A percentile compares a stretch with the other conserved stretches of the same genome.
phyloP scores from a whole-genome alignment of 352 stramenopile species.

The Pythium scleroteichum region DNA sequence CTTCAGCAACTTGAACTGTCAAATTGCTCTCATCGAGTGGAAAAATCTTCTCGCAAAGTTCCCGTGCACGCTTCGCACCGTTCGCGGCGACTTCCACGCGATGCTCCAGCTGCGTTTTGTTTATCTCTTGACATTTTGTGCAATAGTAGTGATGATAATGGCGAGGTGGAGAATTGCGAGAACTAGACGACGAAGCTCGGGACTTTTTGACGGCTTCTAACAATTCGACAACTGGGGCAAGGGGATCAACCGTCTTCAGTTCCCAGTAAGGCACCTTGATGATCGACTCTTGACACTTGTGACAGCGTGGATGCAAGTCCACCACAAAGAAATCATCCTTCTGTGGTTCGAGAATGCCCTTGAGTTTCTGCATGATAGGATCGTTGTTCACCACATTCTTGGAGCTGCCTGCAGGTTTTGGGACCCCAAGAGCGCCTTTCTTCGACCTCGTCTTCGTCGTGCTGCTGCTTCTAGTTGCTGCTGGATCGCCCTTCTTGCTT shows the following conservation, averaged over 20 bases:
- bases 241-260: constrained; percentile 66
- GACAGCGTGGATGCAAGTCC: constrained; percentile 90
- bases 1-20: constrained; percentile 54
- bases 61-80: constrained; percentile 63
- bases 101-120: constrained; percentile 75
- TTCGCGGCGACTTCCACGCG: constrained; percentile 69
- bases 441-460: constrained; percentile 72
- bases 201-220: constrained; percentile 82
- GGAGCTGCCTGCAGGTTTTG: constrained; percentile 43
- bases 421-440: constrained; percentile 43
- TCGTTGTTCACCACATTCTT: constrained; percentile 89
- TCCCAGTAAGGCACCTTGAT: constrained; percentile 87
- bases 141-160: constrained; percentile 89
- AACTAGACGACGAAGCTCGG: constrained; percentile 57
- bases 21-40: constrained; percentile 63
- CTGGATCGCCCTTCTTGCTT: constrained; percentile 72
- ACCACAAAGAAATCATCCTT: constrained; percentile 99
- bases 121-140: constrained; percentile 59
- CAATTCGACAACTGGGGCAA: constrained; percentile 68
- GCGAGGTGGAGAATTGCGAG: constrained; percentile 62
- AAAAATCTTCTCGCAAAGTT: constrained; percentile 63
- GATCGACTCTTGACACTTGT: constrained; percentile 86
- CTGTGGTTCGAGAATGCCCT: constrained; percentile 97
- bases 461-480: constrained; percentile 48
- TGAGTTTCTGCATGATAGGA: constrained; percentile 97